Evolutionary conservation across 2,329 filamentous ascomycete genomes (phyloP).

Genomic region (Cladophialophora psammophila): DNA sequence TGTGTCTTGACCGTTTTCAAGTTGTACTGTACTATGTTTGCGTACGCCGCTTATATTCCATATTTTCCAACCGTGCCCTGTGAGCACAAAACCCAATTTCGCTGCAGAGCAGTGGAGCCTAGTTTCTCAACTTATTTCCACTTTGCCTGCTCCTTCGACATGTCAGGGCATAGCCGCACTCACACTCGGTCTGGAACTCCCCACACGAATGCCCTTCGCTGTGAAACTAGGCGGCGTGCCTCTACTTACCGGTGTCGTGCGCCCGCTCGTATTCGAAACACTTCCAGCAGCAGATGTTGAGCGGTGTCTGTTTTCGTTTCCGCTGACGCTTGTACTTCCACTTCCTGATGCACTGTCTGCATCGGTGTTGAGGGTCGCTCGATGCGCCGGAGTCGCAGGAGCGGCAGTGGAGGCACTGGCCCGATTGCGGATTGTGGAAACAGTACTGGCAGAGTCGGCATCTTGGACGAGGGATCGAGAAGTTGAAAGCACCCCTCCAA

Average conservation of each 20-base stretch:
- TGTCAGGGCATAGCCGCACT: constrained; percentile 9
- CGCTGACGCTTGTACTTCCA: neutral
- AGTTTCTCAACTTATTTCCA: too few relatives aligned
- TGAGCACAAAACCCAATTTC: too few relatives aligned
- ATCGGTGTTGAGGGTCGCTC: neutral
- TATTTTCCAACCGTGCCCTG: too few relatives aligned
- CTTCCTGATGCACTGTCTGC: neutral
- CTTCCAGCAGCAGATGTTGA: neutral
- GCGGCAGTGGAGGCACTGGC: too few relatives aligned
- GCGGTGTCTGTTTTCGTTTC: neutral
- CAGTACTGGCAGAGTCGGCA: neutral
- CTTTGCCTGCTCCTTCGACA: too few relatives aligned
- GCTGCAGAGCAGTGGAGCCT: too few relatives aligned
- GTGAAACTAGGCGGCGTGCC: constrained; percentile 30
- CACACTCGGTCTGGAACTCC: constrained; percentile 37
- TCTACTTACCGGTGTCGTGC: constrained; percentile 7
- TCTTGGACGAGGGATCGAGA: neutral
- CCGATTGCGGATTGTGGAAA: constrained; percentile 13
- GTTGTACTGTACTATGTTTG: too few relatives aligned
- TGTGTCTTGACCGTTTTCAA: too few relatives aligned
- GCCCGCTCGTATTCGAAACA: constrained; percentile 9
- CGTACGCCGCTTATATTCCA: too few relatives aligned
- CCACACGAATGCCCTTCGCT: constrained; percentile 36
- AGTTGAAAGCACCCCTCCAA: constrained; percentile 6
- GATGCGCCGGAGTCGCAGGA: neutral